Conservation (phyloP, 495 filamentous ascomycete species). For the Achaetomiella virescens region DNA sequence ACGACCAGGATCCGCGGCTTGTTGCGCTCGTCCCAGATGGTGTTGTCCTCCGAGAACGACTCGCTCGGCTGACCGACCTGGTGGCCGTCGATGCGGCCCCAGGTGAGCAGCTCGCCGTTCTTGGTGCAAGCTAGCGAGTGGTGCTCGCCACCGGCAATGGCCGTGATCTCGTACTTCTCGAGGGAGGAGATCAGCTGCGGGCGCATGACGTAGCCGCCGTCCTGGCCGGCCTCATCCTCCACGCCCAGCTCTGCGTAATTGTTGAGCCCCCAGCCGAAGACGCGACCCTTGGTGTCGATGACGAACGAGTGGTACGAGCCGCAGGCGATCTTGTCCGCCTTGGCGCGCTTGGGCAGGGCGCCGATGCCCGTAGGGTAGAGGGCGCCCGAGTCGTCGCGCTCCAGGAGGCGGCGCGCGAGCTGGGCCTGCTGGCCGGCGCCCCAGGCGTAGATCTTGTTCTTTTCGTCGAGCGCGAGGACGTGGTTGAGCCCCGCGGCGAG, state of each 20-base stretch:
- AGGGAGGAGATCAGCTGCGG: slow-evolving; percentile 47
- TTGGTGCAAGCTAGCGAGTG: slow-evolving; percentile 59
- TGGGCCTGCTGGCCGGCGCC: slow-evolving; percentile 68
- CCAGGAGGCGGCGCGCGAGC: slow-evolving; percentile 62
- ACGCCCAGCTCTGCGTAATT: slow-evolving; percentile 75
- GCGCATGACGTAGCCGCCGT: slow-evolving; percentile 48
- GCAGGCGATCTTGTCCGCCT: slow-evolving; percentile 49
- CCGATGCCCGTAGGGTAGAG: slow-evolving; percentile 66
- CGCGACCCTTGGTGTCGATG: slow-evolving; percentile 60
- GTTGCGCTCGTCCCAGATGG: slow-evolving; percentile 50
- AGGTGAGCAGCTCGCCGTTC: slow-evolving; percentile 57
- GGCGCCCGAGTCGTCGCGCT: slow-evolving; percentile 51
- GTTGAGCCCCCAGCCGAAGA: slow-evolving; percentile 85
- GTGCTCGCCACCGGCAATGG: slow-evolving; percentile 61
- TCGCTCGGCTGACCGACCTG: slow-evolving; percentile 53
- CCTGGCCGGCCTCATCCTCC: slow-evolving; percentile 57
- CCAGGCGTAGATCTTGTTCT: slow-evolving; percentile 63
- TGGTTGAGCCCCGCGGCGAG: slow-evolving; percentile 65
- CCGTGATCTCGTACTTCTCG: slow-evolving; percentile 41
- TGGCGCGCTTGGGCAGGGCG: slow-evolving; percentile 48
- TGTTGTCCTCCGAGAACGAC: slow-evolving; percentile 47
- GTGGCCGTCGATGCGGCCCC: slow-evolving; percentile 62
- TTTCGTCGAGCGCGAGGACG: slow-evolving; percentile 60
- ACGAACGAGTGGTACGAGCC: slow-evolving; percentile 75
- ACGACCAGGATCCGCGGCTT: slow-evolving; percentile 52